Evolutionary conservation across 495 filamentous ascomycete species (phyloP).

Genomic region (Cercophora newfieldiana): DNA sequence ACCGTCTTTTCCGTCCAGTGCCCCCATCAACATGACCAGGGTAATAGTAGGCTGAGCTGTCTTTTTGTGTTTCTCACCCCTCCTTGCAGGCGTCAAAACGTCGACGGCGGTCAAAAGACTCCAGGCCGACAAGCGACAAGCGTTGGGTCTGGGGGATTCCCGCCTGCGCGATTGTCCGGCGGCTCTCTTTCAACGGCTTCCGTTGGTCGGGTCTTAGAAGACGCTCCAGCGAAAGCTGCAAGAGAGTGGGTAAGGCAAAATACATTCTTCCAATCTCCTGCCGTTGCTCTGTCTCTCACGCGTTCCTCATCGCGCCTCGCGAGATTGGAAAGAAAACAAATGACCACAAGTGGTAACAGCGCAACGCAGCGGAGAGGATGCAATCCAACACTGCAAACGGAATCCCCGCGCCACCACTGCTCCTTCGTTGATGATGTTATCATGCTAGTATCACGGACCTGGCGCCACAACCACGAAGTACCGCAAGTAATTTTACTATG

Average conservation of each 20-base stretch:
- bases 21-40: constrained; percentile 9
- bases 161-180: constrained; percentile 1
- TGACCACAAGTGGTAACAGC: constrained; percentile 8
- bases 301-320: constrained; percentile 3
- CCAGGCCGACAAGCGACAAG: neutral
- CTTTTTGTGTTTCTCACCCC: constrained; percentile 2
- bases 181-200: constrained; percentile 10
- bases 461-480: neutral
- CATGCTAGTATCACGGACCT: neutral
- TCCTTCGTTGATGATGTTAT: neutral
- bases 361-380: neutral
- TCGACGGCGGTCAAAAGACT: neutral
- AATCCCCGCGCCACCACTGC: neutral
- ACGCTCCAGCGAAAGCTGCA: constrained; percentile 5
- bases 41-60: constrained; percentile 2
- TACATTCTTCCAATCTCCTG: constrained; percentile 16
- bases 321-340: constrained; percentile 15
- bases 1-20: constrained; percentile 13
- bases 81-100: neutral
- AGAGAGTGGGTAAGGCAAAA: constrained; percentile 10
- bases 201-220: constrained; percentile 13
- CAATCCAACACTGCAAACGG: neutral
- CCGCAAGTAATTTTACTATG: neutral
- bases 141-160: neutral
- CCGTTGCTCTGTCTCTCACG: constrained; percentile 8